Conservation (phyloP, 768 basidiomycete species). For the Chiua virens region DNA sequence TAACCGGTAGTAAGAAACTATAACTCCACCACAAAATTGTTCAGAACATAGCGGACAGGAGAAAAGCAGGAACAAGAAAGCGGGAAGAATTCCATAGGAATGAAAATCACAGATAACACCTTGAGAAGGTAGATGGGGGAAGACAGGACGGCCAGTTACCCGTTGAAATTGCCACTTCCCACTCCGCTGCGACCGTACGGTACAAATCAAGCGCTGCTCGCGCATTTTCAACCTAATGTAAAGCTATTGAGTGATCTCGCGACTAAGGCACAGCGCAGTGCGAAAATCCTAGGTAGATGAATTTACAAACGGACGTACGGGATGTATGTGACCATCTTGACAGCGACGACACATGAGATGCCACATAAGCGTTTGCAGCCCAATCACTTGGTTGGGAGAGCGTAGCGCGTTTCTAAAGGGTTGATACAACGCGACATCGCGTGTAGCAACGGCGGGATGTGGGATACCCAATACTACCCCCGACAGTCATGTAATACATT, state of each 20-base stretch:
- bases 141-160: slow-evolving; percentile 76
- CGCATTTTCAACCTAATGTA: slow-evolving; percentile 69
- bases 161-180: slow-evolving; percentile 60
- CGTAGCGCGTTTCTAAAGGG: slow-evolving; percentile 75
- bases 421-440: slow-evolving; percentile 79
- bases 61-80: slow-evolving; percentile 14
- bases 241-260: slow-evolving; percentile 11
- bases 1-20: slow-evolving; percentile 18
- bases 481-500: slow-evolving; percentile 12
- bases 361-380: slow-evolving; percentile 79
- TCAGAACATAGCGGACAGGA: slow-evolving; percentile 3
- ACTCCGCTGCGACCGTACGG: slow-evolving; percentile 57
- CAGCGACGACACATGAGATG: slow-evolving; percentile 78
- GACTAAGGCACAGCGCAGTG: not conserved
- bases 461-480: slow-evolving; percentile 72
- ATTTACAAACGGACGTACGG: slow-evolving; percentile 47
- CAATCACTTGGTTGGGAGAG: slow-evolving; percentile 64
- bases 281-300: not conserved
- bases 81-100: slow-evolving; percentile 1
- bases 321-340: slow-evolving; percentile 69
- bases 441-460: slow-evolving; percentile 73
- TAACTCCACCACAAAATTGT: slow-evolving; percentile 17
- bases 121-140: slow-evolving; percentile 77
- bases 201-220: slow-evolving; percentile 55
- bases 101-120: slow-evolving; percentile 60